phyloP scores from a whole-genome alignment of 208 protist genomes.

The Leishmania martiniquensis region DNA sequence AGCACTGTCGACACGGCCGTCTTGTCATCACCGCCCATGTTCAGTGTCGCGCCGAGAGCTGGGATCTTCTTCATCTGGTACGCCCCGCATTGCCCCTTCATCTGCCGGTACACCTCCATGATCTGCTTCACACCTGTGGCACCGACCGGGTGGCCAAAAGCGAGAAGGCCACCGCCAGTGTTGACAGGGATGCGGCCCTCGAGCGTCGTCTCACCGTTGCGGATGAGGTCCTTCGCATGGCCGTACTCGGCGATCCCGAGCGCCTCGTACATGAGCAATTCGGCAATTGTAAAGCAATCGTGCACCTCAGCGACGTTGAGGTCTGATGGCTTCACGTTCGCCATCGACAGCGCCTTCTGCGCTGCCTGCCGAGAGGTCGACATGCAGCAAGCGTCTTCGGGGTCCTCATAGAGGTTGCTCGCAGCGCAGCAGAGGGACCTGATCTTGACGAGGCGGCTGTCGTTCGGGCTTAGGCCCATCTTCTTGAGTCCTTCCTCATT shows the following conservation, averaged over 20 bases:
- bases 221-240: constrained; percentile 77
- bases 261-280: constrained; percentile 94
- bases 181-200: constrained; percentile 90
- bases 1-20: constrained; percentile 88
- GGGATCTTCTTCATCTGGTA: constrained; percentile 90
- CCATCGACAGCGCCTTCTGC: constrained; percentile 65
- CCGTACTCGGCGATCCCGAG: constrained; percentile 90
- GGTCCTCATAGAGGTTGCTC: constrained; percentile 82
- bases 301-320: constrained; percentile 90
- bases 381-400: constrained; percentile 73
- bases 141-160: constrained; percentile 92
- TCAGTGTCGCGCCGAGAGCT: constrained; percentile 83
- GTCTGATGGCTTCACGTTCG: constrained; percentile 62
- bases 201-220: constrained; percentile 74
- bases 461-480: constrained; percentile 61
- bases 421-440: constrained; percentile 58
- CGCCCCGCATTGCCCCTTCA: constrained; percentile 90
- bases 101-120: constrained; percentile 92
- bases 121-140: constrained; percentile 93
- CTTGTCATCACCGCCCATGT: constrained; percentile 95
- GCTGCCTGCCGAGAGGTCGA: constrained; percentile 72
- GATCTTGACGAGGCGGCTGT: constrained; percentile 79
- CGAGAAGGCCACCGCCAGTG: constrained; percentile 90
- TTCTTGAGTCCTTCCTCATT: constrained; percentile 86
- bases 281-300: constrained; percentile 94